Evolutionary conservation across 345 rosid species (phyloP), one percentile per base, ranked within the genome.

Genomic region (Populus simonii): DNA sequence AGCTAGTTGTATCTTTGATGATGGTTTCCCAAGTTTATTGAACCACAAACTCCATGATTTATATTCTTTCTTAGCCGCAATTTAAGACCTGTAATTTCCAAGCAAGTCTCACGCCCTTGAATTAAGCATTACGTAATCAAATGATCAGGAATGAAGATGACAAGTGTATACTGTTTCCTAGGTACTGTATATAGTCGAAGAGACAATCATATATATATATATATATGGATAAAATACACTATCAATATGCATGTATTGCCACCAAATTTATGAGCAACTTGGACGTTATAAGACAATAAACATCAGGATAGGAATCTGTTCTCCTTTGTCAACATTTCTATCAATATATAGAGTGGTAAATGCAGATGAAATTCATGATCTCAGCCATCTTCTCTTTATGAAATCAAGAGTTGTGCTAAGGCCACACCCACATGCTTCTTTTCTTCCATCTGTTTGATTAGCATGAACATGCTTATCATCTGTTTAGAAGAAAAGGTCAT

Each of bases 231-330:
- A 16, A 22, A 22, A 45, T n/a, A 33, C 8, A 23, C 7, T 2
- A 25, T 43, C 18, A 16, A 39, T 25, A 43, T 39, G 59, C 66
- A 49, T 66, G 51, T 47, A 12, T 9, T 57, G 29, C 47, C 22
- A 29, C 2, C 20, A 74, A 33, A 43, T 66, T 22, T 10, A 10
- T 9, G 78, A 53, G 18, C 72, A 49, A 51, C n/a, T 36, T 67
- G 36, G 35, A 15, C 1, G 3, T 51, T 49, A 41, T 10, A 41
- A 47, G 72, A 47, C 49, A 65, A 74, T 49, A 51, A 27, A 22
- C 63, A 59, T 43, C 7, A 9, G 27, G 8, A 41, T 47, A 39
- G 47, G 80, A 77, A 77, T 77, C 31, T 77, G 74, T 77, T 70
- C 74, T 70, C 68, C 74, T 31, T 55, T 36, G 27, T 15, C 57